Conservation (phyloP, 768 basidiomycete genomes). For the Gymnopilus junonius region DNA sequence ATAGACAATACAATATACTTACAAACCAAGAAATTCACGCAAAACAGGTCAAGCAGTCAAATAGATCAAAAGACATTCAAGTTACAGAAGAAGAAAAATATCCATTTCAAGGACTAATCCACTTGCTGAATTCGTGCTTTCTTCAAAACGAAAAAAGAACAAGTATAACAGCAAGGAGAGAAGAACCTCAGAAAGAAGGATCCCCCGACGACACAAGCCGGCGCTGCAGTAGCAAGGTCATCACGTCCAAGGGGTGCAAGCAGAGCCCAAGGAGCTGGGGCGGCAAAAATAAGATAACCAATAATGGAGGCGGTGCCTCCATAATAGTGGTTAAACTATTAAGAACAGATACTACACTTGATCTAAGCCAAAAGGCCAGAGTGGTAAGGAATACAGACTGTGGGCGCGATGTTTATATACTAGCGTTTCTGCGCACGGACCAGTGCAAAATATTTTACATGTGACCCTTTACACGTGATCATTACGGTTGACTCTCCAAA, state of each 20-base stretch:
- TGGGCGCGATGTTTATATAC: slow-evolving; percentile 30
- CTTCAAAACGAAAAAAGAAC: slow-evolving; percentile 22
- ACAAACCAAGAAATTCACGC: too few species aligned
- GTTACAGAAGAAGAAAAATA: not conserved
- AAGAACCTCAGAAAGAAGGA: slow-evolving; percentile 29
- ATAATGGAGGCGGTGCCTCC: slow-evolving; percentile 54
- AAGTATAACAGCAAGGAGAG: slow-evolving; percentile 34
- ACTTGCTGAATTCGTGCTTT: slow-evolving; percentile 29
- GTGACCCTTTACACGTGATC: not conserved
- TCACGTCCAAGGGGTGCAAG: slow-evolving; percentile 58
- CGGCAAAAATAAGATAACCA: slow-evolving; percentile 63
- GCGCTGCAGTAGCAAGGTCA: slow-evolving; percentile 62
- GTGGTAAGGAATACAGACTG: slow-evolving; percentile 59
- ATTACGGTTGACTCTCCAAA: too few species aligned
- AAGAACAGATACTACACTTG: slow-evolving; percentile 98
- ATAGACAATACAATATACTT: too few species aligned
- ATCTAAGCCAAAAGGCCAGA: slow-evolving; percentile 97
- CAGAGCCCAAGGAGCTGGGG: slow-evolving; percentile 59
- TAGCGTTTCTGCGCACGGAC: slow-evolving; percentile 19
- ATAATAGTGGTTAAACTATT: slow-evolving; percentile 77
- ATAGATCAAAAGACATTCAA: not conserved
- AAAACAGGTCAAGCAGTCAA: not conserved
- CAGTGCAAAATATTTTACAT: not conserved
- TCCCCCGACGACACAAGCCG: slow-evolving; percentile 72
- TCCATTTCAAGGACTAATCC: not conserved